Evolutionary conservation across 2,329 filamentous ascomycete species (phyloP).

Genomic region (Thelonectria olida): DNA sequence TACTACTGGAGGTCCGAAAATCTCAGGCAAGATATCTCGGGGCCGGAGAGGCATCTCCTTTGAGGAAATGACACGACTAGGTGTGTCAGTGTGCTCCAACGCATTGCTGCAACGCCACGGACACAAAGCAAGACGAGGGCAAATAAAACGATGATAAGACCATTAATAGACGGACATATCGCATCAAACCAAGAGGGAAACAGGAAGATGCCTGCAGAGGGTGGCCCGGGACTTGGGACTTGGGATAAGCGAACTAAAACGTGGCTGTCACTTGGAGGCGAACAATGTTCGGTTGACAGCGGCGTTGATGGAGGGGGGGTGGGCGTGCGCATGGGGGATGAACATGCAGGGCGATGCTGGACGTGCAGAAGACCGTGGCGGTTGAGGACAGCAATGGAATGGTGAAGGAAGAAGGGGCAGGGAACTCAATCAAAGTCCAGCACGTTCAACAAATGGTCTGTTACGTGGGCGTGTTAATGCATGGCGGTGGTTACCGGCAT

Average conservation of each 20-base stretch:
- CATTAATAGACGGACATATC: neutral
- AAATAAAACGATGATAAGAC: neutral
- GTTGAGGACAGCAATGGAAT: too few species aligned
- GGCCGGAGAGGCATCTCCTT: too few species aligned
- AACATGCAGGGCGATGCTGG: conserved; percentile 18
- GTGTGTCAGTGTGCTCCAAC: neutral
- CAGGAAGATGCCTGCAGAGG: conserved; percentile 4
- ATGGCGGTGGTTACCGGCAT: neutral
- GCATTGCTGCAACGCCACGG: conserved; percentile 16
- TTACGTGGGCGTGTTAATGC: neutral
- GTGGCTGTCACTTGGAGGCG: neutral
- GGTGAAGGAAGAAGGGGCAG: neutral
- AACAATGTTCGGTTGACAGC: conserved; percentile 9
- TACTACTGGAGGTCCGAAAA: too few species aligned
- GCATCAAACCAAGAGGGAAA: neutral
- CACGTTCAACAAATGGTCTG: conserved; percentile 4
- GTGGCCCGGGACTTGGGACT: neutral
- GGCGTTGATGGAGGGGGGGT: conserved; percentile 3
- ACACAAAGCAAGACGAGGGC: conserved; percentile 4
- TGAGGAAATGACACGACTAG: conserved; percentile 12
- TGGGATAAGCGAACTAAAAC: neutral
- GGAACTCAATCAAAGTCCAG: conserved; percentile 11
- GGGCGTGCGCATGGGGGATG: neutral
- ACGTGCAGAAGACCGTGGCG: conserved; percentile 5
- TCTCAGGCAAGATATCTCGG: too few species aligned